A percentile compares a stretch with the other conserved stretches of the same genome.
Evolutionary conservation across 192 early-diverging fungal species (phyloP).

Genomic region (Coemansia sp.): DNA sequence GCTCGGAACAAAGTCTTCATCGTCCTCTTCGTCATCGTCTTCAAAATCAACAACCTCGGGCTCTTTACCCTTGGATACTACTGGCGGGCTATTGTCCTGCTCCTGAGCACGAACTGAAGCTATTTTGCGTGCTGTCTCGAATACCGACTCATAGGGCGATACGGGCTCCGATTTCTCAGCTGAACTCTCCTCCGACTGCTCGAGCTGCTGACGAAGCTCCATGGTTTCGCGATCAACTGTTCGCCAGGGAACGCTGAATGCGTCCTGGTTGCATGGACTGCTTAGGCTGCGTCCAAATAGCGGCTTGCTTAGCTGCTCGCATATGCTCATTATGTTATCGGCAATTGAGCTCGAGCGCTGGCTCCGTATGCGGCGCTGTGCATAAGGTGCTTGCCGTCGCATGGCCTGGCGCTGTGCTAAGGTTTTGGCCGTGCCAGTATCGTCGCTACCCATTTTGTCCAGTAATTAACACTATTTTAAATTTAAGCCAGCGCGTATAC

Average conservation of each 20-base stretch:
- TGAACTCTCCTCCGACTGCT: neutral
- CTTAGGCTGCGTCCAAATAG: conserved; percentile 21
- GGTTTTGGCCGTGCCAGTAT: conserved; percentile 5
- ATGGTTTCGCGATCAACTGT: conserved; percentile 41
- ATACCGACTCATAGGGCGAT: conserved; percentile 40
- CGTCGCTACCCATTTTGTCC: no score
- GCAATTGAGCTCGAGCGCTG: conserved; percentile 12
- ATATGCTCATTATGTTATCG: conserved; percentile 27
- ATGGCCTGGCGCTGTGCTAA: neutral
- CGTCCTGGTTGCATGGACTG: conserved; percentile 8
- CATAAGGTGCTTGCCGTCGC: conserved; percentile 31
- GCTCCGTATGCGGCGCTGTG: conserved; percentile 8
- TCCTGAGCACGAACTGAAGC: conserved; percentile 23
- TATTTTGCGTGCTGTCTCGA: conserved; percentile 32
- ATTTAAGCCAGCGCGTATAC: no score
- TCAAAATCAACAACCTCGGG: neutral
- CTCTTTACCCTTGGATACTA: conserved; percentile 17
- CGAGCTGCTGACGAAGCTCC: conserved; percentile 35
- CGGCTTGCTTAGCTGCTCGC: conserved; percentile 31
- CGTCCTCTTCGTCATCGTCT: conserved; percentile 18
- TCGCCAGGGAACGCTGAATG: conserved; percentile 47
- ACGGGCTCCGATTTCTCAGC: neutral
- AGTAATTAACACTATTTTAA: no score
- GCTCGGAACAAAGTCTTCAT: conserved; percentile 32
- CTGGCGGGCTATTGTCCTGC: neutral